A percentile compares a stretch with the other conserved stretches of the same genome.
Conservation (phyloP, 495 filamentous ascomycete species). For the Hypoxylon fragiforme region DNA sequence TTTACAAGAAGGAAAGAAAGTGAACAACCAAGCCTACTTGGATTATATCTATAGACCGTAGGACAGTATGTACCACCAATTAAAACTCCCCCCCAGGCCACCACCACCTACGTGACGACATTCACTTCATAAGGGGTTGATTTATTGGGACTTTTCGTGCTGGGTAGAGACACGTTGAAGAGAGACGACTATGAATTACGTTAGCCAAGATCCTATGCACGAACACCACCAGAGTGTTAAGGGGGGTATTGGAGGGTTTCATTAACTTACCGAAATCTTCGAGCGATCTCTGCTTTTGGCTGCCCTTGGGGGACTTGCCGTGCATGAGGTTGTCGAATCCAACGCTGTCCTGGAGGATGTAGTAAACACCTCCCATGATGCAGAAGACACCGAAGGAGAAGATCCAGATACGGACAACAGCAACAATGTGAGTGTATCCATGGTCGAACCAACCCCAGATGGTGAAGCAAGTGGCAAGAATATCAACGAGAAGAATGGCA, state of each 20-base stretch:
- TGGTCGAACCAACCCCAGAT: constrained; percentile 78
- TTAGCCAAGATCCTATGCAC: constrained; percentile 45
- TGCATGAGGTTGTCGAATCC: constrained; percentile 92
- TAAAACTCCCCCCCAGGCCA: constrained; percentile 14
- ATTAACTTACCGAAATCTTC: constrained; percentile 80
- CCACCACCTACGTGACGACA: constrained; percentile 6
- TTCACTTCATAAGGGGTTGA: constrained; percentile 26
- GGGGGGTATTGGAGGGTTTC: no score
- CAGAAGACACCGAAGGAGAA: constrained; percentile 87
- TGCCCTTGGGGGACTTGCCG: constrained; percentile 76
- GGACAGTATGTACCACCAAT: constrained; percentile 39
- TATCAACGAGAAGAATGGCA: constrained; percentile 78
- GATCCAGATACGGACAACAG: constrained; percentile 85
- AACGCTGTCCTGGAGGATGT: constrained; percentile 72
- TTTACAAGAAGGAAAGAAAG: constrained; percentile 51
- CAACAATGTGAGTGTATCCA: constrained; percentile 67
- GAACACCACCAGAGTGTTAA: no score
- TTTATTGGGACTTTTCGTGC: constrained; percentile 75
- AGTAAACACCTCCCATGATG: constrained; percentile 66
- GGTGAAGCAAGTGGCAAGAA: constrained; percentile 80
- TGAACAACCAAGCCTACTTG: constrained; percentile 37
- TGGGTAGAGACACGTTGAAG: constrained; percentile 83
- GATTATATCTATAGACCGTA: constrained; percentile 38
- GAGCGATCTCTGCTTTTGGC: constrained; percentile 70
- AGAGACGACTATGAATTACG: constrained; percentile 62